phyloP scores from a whole-genome alignment of 192 early-diverging fungal species.

The Paraglomus brasilianum region DNA sequence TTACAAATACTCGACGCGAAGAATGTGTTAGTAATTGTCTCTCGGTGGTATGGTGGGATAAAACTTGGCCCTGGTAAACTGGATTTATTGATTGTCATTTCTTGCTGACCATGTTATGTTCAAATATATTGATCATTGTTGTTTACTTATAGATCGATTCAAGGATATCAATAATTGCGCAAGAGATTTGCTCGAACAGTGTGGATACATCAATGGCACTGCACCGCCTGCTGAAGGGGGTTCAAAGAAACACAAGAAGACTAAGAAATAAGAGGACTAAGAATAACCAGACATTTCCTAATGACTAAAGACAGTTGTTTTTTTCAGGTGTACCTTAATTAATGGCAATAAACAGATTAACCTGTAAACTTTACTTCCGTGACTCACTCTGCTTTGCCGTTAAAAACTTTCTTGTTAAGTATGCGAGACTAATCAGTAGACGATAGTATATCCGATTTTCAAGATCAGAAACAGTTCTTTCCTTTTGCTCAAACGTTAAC shows the following conservation, averaged over 20 bases:
- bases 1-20: slow-evolving; percentile 70
- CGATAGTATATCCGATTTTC: too few relatives aligned
- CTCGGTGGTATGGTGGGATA: slow-evolving; percentile 86
- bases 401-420: too few relatives aligned
- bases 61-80: slow-evolving; percentile 53
- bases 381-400: too few relatives aligned
- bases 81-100: neutral
- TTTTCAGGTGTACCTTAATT: too few relatives aligned
- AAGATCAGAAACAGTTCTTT: too few relatives aligned
- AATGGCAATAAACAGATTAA: too few relatives aligned
- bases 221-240: slow-evolving; percentile 5
- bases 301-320: too few relatives aligned
- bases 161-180: slow-evolving; percentile 90
- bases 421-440: too few relatives aligned
- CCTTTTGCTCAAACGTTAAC: too few relatives aligned
- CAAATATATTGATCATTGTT: neutral
- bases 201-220: slow-evolving; percentile 49
- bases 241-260: slow-evolving; percentile 28
- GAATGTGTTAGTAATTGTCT: slow-evolving; percentile 81
- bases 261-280: slow-evolving; percentile 25
- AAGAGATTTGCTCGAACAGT: slow-evolving; percentile 62
- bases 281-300: slow-evolving; percentile 12
- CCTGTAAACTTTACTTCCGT: too few relatives aligned
- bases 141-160: slow-evolving; percentile 70
- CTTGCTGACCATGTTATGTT: neutral